Conservation (phyloP, 371 early-diverging fungal species). For the Actinomucor elegans region DNA sequence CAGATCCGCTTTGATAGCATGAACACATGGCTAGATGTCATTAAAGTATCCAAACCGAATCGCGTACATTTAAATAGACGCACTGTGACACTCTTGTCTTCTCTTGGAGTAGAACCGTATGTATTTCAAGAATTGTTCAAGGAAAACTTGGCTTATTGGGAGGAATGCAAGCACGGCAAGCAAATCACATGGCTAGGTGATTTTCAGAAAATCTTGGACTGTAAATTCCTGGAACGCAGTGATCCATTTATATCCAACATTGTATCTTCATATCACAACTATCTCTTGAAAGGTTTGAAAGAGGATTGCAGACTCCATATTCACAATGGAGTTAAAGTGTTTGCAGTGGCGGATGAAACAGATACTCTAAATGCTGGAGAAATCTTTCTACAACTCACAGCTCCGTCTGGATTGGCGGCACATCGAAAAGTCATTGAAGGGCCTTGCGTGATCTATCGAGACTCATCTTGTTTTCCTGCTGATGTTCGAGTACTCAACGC, state of each 20-base stretch:
- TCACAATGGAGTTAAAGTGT: conserved; percentile 53
- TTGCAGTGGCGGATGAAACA: conserved; percentile 81
- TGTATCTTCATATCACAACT: conserved; percentile 43
- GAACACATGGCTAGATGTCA: conserved; percentile 54
- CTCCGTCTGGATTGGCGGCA: neutral
- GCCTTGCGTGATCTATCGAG: conserved; percentile 55
- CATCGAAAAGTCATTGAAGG: conserved; percentile 41
- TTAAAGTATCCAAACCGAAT: conserved; percentile 35
- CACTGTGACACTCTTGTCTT: conserved; percentile 57
- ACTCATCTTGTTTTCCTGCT: conserved; percentile 77
- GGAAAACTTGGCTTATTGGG: conserved; percentile 30
- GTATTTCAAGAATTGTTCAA: conserved; percentile 45
- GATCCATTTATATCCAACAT: conserved; percentile 60
- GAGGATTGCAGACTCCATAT: conserved; percentile 61
- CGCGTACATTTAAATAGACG: conserved; percentile 64
- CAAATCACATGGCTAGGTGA: conserved; percentile 24
- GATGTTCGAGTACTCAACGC: conserved; percentile 68
- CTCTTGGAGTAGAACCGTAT: conserved; percentile 54
- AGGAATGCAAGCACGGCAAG: conserved; percentile 29
- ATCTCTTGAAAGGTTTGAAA: conserved; percentile 53
- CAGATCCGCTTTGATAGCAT: conserved; percentile 63
- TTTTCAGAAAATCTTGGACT: conserved; percentile 37
- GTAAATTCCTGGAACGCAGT: conserved; percentile 41
- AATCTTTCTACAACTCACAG: conserved; percentile 56
- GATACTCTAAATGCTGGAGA: conserved; percentile 58